These are phyloP conservation scores for Galeopsis tetrahit DNA, from an alignment of 257 asterid genomes.

Conservation along the genomic window DNA sequence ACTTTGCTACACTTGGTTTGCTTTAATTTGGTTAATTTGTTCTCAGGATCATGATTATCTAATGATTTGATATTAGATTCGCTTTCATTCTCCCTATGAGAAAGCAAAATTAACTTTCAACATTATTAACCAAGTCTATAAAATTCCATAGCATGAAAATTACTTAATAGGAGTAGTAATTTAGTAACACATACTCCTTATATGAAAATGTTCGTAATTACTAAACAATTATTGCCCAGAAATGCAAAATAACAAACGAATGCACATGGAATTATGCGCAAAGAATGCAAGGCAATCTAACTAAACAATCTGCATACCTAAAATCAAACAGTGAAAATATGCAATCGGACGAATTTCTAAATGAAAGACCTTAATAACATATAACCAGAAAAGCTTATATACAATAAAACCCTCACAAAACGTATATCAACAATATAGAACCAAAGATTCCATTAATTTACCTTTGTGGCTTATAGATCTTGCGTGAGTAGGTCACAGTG, in stretches of 20 bases:
- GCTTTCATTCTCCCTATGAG: constrained; percentile 32
- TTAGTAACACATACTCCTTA: not conserved
- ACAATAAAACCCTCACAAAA: not conserved
- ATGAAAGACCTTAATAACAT: not conserved
- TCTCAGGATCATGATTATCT: constrained; percentile 32
- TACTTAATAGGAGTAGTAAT: not conserved
- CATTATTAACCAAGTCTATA: not conserved
- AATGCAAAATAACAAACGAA: not conserved
- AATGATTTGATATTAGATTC: constrained; percentile 36
- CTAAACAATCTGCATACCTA: not conserved
- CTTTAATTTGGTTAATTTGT: constrained; percentile 30
- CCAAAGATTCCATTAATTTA: constrained; percentile 24
- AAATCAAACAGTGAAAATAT: not conserved
- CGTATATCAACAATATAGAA: not conserved
- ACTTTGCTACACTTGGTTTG: constrained; percentile 41
- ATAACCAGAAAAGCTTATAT: not conserved
- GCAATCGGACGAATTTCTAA: not conserved
- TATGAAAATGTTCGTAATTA: not conserved
- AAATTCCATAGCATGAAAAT: not conserved
- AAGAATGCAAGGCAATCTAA: not conserved
- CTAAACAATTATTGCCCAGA: not conserved
- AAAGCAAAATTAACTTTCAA: constrained; percentile 1
- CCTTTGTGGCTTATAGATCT: constrained; percentile 32
- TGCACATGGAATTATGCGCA: not conserved
- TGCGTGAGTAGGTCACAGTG: constrained; percentile 48